Percentiles rank a stretch among this genome's conserved stretches.
Conservation (phyloP, 2,329 filamentous ascomycete genomes). For the Decorospora gaudefroyi region DNA sequence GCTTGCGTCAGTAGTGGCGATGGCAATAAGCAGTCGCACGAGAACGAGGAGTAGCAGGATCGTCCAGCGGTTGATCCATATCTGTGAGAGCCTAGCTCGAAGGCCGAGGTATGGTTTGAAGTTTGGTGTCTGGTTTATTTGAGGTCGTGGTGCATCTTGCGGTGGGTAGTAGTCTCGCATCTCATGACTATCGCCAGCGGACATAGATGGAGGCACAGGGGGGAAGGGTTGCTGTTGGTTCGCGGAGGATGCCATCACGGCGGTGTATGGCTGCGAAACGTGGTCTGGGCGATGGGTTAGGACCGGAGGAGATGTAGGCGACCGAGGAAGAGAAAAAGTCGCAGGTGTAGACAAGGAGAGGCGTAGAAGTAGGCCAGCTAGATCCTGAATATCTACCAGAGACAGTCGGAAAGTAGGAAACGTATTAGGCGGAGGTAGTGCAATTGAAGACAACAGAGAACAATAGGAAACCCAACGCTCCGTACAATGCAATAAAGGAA, state of each 20-base stretch:
- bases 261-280: constrained; percentile 35
- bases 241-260: constrained; percentile 55
- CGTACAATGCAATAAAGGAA: constrained; percentile 48
- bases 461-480: constrained; percentile 36
- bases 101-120: constrained; percentile 92
- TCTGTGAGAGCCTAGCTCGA: constrained; percentile 84
- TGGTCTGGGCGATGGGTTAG: constrained; percentile 44
- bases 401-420: constrained; percentile 24
- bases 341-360: constrained; percentile 10
- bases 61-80: constrained; percentile 98
- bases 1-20: constrained; percentile 72
- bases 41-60: constrained; percentile 85
- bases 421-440: constrained; percentile 26
- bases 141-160: constrained; percentile 60
- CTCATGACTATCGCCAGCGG: constrained; percentile 63
- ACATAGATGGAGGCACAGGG: constrained; percentile 61
- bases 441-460: constrained; percentile 22
- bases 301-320: constrained; percentile 12
- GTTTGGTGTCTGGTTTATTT: constrained; percentile 66
- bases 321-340: constrained; percentile 2
- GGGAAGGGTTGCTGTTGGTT: constrained; percentile 60
- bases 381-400: constrained; percentile 38
- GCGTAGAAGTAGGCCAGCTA: constrained; percentile 25
- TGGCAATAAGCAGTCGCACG: constrained; percentile 75
- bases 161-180: constrained; percentile 64